phyloP scores from a whole-genome alignment of 2,329 filamentous ascomycete species.

The Fusarium austroafricanum region DNA sequence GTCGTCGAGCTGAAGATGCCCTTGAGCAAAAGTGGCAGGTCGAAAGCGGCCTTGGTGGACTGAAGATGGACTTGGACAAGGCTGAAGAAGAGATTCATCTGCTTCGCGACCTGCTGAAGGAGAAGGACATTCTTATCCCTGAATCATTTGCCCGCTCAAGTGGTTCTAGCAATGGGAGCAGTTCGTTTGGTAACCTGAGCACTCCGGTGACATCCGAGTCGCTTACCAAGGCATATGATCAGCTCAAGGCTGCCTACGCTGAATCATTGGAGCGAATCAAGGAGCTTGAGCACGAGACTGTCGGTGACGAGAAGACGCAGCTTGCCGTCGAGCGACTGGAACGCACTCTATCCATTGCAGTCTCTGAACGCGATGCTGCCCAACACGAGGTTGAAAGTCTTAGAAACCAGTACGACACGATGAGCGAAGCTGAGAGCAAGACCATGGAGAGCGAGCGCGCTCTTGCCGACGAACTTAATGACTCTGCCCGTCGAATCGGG shows the following conservation, averaged over 20 bases:
- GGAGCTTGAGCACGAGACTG: slow-evolving; percentile 66
- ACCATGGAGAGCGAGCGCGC: slow-evolving; percentile 70
- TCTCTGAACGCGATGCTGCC: slow-evolving; percentile 79
- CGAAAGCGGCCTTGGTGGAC: slow-evolving; percentile 85
- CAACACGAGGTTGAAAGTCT: slow-evolving; percentile 73
- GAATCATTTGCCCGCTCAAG: slow-evolving; percentile 65
- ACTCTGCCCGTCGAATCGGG: slow-evolving; percentile 82
- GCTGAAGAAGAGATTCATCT: slow-evolving; percentile 92
- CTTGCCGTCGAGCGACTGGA: slow-evolving; percentile 74
- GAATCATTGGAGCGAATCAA: slow-evolving; percentile 75
- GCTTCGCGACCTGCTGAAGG: slow-evolving; percentile 80
- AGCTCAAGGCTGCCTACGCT: slow-evolving; percentile 78
- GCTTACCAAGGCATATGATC: slow-evolving; percentile 78
- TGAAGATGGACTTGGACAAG: slow-evolving; percentile 97
- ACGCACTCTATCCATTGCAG: slow-evolving; percentile 73
- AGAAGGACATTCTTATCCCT: slow-evolving; percentile 83
- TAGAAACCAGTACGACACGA: slow-evolving; percentile 68
- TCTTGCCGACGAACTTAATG: slow-evolving; percentile 76
- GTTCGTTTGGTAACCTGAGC: slow-evolving; percentile 44
- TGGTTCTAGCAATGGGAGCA: slow-evolving; percentile 46
- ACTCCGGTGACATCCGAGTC: slow-evolving; percentile 74
- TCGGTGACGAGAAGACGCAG: slow-evolving; percentile 68
- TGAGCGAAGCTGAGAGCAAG: slow-evolving; percentile 67
- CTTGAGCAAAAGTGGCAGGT: slow-evolving; percentile 97
- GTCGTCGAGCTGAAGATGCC: slow-evolving; percentile 90